Percentiles rank a stretch among this genome's conserved stretches.
These are phyloP conservation scores for Mucor racemosus DNA, from an alignment of 371 early-diverging fungal genomes.

Conservation along the genomic window DNA sequence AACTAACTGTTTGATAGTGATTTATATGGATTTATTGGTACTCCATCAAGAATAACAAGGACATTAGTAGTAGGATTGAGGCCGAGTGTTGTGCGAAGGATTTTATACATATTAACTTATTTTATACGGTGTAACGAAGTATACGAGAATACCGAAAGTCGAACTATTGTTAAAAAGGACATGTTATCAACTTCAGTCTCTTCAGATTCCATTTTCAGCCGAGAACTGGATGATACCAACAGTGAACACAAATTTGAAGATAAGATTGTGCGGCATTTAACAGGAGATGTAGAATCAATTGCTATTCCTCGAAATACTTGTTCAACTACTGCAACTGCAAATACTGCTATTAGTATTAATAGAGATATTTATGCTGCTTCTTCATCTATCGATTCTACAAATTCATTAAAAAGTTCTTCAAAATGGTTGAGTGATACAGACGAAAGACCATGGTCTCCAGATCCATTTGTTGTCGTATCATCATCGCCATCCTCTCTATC, in stretches of 20 bases:
- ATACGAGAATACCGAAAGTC: conserved; percentile 55
- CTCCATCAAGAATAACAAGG: conserved; percentile 55
- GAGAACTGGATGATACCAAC: conserved; percentile 37
- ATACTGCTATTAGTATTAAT: conserved; percentile 10
- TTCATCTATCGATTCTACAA: conserved; percentile 26
- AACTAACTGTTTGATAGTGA: conserved; percentile 38
- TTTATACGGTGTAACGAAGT: conserved; percentile 73
- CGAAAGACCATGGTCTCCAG: conserved; percentile 27
- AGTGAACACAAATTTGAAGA: conserved; percentile 41
- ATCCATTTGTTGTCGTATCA: conserved; percentile 17
- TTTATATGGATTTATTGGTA: conserved; percentile 66
- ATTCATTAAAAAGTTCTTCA: conserved; percentile 14
- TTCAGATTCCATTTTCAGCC: conserved; percentile 35
- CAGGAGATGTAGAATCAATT: conserved; percentile 54
- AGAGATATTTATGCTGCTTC: background rate
- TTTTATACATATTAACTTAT: conserved; percentile 64
- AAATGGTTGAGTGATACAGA: conserved; percentile 20
- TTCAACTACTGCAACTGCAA: background rate
- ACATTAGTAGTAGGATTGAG: conserved; percentile 64
- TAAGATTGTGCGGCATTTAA: conserved; percentile 47
- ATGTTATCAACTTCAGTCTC: conserved; percentile 9
- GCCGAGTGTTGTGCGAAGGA: conserved; percentile 56
- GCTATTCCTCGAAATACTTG: conserved; percentile 35
- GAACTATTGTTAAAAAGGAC: conserved; percentile 15
- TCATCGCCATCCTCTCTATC: conserved; percentile 16